Evolutionary conservation across 2,329 filamentous ascomycete species (phyloP), one percentile per base, ranked within the genome.

Genomic region (Seiridium cupressi): DNA sequence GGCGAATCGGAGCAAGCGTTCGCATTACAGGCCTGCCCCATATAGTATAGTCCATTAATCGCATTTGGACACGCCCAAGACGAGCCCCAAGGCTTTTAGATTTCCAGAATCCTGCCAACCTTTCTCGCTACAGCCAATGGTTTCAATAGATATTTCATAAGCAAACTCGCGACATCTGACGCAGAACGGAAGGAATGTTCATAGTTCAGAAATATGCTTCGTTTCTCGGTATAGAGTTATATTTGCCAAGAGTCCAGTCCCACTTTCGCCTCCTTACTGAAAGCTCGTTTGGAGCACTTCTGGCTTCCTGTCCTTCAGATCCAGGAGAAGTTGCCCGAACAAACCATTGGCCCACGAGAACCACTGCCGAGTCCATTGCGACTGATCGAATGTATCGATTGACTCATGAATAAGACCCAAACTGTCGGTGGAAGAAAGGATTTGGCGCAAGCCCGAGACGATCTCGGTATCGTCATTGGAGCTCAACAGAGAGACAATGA

Each of bases 331-430:
- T 76, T 94, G 89, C n/a, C 91, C 90, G 72, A 93, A 94, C 26
- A 96, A 84, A 0, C 89, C 91, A 70, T 95, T 95, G n/a, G 91
- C 91, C 92, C 92, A 95, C 1, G 91, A 89, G 70, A 96, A 95
- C 79, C 79, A 81, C 55, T 76, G 75, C 49, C 78, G 68, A 3
- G 78, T 80, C 76, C 77, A 81, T 26, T 69, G 62, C 4, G 63
- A 69, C 31, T 82, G 77, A 61, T 84, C 77, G 53, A 87, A 84
- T 11, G 91, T 89, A 70, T 91, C 84, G 58, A 94, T 82, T 61
- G 88, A 91, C 77, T 96, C 93, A 66, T 96, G 92, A 1, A 96
- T 85, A 64, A 96, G 74, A 0, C 92, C 93, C 7, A 91, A 79
- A n/a, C 82, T 80, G 65, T 87, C 89, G 3, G 89, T 92, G 62